Conservation (phyloP, 106 monocot species). For the Agapanthus africanus region DNA sequence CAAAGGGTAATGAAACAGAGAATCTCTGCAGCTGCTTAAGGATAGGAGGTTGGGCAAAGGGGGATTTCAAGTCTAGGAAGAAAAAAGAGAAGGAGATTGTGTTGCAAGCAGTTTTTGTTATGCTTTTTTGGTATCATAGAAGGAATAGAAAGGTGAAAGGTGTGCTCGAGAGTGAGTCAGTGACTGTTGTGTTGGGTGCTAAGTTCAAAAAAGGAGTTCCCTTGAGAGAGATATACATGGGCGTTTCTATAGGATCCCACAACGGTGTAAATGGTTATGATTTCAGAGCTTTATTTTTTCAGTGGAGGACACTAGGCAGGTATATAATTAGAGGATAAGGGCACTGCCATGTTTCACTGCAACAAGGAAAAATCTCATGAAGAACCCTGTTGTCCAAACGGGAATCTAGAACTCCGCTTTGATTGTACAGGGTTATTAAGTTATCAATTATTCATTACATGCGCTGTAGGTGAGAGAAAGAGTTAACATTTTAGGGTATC, state of each 20-base stretch:
- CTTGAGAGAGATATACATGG: too few species aligned
- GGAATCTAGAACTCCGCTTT: not conserved
- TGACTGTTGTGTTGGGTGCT: not conserved
- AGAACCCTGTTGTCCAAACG: too few species aligned
- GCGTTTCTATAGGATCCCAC: not conserved
- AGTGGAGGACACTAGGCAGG: not conserved
- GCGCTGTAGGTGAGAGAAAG: too few species aligned
- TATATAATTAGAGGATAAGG: not conserved
- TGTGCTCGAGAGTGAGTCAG: not conserved
- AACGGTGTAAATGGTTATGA: not conserved
- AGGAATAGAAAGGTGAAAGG: not conserved
- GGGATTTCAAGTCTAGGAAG: not conserved
- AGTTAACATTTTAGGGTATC: too few species aligned
- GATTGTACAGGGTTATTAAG: not conserved
- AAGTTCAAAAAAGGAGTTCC: too few species aligned
- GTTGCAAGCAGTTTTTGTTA: not conserved
- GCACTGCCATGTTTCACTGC: not conserved
- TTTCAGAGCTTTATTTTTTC: not conserved
- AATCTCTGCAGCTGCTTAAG: too few species aligned
- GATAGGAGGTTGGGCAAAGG: not conserved
- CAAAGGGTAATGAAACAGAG: too few species aligned
- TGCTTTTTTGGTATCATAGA: not conserved
- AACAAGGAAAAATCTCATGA: too few species aligned
- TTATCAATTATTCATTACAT: too few species aligned
- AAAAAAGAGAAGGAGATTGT: not conserved